Conservation (phyloP, 2,329 filamentous ascomycete species). For the Nigrospora sphaerica region DNA sequence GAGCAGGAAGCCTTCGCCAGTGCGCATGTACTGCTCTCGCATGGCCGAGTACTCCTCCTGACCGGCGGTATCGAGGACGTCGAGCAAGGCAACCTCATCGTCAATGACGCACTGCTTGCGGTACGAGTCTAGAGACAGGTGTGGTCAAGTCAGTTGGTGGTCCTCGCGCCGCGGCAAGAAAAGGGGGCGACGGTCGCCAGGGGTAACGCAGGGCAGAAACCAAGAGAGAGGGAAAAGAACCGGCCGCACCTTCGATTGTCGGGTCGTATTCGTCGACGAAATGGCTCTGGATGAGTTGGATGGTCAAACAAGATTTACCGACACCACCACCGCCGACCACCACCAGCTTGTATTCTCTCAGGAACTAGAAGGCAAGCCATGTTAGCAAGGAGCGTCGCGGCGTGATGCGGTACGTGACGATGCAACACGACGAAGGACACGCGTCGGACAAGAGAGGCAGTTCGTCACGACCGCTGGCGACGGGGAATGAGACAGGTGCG, state of each 20-base stretch:
- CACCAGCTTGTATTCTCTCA: constrained; percentile 91
- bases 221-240: background rate
- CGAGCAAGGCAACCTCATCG: constrained; percentile 93
- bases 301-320: constrained; percentile 98
- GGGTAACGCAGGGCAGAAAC: background rate
- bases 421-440: background rate
- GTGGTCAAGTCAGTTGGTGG: constrained; percentile 2
- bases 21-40: constrained; percentile 99
- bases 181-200: background rate
- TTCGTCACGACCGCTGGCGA: too few species aligned
- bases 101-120: constrained; percentile 99
- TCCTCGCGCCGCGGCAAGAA: background rate
- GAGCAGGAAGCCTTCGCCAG: constrained; percentile 93
- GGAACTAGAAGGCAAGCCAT: constrained; percentile 46
- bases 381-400: background rate
- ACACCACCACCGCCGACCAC: constrained; percentile 97
- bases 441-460: too few species aligned
- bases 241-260: constrained; percentile 83
- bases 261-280: constrained; percentile 99
- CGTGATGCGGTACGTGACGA: background rate
- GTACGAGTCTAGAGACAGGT: constrained; percentile 70
- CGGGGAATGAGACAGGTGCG: too few species aligned
- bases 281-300: constrained; percentile 91
- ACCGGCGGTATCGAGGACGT: constrained; percentile 95
- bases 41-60: constrained; percentile 99